These are phyloP conservation scores for Grammothele lineata DNA, from an alignment of 768 basidiomycete genomes.

Conservation along the genomic window DNA sequence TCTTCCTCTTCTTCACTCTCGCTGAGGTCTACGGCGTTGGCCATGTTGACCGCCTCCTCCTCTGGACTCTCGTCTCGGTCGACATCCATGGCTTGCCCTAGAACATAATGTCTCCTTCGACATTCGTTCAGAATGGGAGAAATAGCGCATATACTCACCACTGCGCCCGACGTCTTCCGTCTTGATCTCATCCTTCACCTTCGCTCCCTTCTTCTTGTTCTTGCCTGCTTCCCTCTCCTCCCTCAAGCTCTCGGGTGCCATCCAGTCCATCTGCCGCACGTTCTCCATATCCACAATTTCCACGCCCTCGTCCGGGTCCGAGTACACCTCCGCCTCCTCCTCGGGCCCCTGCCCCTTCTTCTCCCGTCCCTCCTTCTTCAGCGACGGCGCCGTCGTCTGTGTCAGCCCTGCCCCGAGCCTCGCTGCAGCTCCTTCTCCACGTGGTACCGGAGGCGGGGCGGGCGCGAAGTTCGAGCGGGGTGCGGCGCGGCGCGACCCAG, in stretches of 20 bases:
- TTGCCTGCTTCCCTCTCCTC: constrained; percentile 33
- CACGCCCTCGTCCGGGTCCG: constrained; percentile 83
- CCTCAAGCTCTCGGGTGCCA: constrained; percentile 75
- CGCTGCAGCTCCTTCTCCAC: constrained; percentile 29
- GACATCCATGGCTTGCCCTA: constrained; percentile 22
- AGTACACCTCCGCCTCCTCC: constrained; percentile 68
- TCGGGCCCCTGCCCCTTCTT: constrained; percentile 28
- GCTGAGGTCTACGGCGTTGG: constrained; percentile 64
- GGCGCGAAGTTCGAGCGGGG: constrained; percentile 58
- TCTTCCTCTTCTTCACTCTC: constrained; percentile 79
- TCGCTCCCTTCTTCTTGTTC: constrained; percentile 17
- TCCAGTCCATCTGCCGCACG: constrained; percentile 78
- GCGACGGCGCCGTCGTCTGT: constrained; percentile 43
- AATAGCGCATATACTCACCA: constrained; percentile 27
- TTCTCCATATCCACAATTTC: constrained; percentile 84
- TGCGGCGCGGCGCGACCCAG: constrained; percentile 41
- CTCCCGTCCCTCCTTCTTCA: constrained; percentile 26
- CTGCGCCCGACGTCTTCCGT: constrained; percentile 26
- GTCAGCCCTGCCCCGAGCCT: constrained; percentile 48
- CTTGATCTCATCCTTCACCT: constrained; percentile 42
- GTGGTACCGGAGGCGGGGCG: constrained; percentile 38
- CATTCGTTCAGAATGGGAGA: too few relatives aligned
- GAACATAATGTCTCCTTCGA: too few relatives aligned
- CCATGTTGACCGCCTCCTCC: constrained; percentile 37
- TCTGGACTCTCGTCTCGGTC: constrained; percentile 11